Percentiles rank a stretch among this genome's conserved stretches.
Conservation (phyloP, 441 rosid species). For the Arabidopsis lyrata region DNA sequence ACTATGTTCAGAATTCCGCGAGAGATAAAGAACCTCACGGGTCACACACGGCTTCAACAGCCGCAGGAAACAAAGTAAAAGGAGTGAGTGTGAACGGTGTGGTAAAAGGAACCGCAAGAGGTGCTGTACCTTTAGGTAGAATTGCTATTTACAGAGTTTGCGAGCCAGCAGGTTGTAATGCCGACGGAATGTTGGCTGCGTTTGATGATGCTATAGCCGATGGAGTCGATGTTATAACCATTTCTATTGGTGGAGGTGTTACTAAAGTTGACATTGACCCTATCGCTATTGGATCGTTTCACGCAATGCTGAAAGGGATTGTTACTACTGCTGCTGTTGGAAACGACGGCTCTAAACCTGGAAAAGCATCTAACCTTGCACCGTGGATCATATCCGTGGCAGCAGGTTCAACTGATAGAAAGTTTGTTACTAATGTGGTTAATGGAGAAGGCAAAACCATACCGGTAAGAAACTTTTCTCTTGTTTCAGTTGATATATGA, state of each 20-base stretch:
- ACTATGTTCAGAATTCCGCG: conserved; percentile 44
- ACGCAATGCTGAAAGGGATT: conserved; percentile 51
- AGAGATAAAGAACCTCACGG: conserved; percentile 59
- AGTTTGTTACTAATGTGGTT: conserved; percentile 51
- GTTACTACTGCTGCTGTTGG: conserved; percentile 52
- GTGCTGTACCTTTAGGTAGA: conserved; percentile 60
- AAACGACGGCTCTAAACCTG: conserved; percentile 43
- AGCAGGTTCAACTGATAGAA: conserved; percentile 58
- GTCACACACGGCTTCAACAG: conserved; percentile 65
- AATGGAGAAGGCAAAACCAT: conserved; percentile 52
- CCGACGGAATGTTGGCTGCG: conserved; percentile 50
- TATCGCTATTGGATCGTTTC: conserved; percentile 58
- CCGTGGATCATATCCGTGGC: conserved; percentile 66
- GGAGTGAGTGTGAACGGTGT: conserved; percentile 54
- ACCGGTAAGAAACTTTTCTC: conserved; percentile 39
- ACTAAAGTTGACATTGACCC: conserved; percentile 42
- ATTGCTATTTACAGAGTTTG: conserved; percentile 65
- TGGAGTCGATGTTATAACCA: conserved; percentile 56
- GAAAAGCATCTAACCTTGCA: conserved; percentile 38
- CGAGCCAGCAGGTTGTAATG: conserved; percentile 47
- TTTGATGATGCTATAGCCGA: conserved; percentile 63
- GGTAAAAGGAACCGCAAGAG: conserved; percentile 60
- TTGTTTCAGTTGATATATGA: neutral
- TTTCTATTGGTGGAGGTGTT: conserved; percentile 48
- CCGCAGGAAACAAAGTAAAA: conserved; percentile 54